Evolutionary conservation across 805 yeast genomes (phyloP).

Genomic region (Alloascoidea hylecoeti): DNA sequence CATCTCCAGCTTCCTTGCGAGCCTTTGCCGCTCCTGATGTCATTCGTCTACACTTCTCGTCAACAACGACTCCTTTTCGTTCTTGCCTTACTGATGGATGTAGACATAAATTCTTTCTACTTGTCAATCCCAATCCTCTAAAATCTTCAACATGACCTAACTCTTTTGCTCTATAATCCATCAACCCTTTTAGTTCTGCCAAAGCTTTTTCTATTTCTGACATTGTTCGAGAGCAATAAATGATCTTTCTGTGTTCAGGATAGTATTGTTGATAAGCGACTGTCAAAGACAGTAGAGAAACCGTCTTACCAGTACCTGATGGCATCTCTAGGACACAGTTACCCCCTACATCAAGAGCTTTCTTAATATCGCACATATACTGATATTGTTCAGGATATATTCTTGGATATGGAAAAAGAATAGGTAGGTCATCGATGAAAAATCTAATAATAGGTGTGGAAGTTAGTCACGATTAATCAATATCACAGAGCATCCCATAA

Average conservation of each 20-base stretch:
- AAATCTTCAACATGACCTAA: conserved; percentile 83
- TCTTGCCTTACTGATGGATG: conserved; percentile 84
- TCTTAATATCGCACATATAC: conserved; percentile 92
- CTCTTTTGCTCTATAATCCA: conserved; percentile 76
- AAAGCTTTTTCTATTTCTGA: conserved; percentile 96
- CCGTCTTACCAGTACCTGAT: conserved; percentile 97
- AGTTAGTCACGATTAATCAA: too few species aligned
- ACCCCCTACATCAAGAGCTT: conserved; percentile 91
- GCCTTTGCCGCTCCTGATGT: conserved; percentile 82
- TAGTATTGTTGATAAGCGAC: conserved; percentile 85
- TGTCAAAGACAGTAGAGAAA: conserved; percentile 78
- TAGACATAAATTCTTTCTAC: conserved; percentile 87
- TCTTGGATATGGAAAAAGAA: conserved; percentile 89
- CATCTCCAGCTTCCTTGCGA: conserved; percentile 43
- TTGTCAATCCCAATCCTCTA: conserved; percentile 85
- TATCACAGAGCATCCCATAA: too few species aligned
- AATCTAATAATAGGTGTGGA: too few species aligned
- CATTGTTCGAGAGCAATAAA: conserved; percentile 99
- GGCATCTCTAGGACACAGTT: conserved; percentile 98
- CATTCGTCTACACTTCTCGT: conserved; percentile 89
- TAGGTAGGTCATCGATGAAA: conserved; percentile 90
- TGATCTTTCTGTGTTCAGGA: conserved; percentile 87
- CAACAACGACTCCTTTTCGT: conserved; percentile 83
- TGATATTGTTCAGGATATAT: conserved; percentile 98
- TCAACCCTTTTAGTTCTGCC: conserved; percentile 75